These are phyloP conservation scores for Aeschynomene evenia DNA, from an alignment of 306 rosid genomes.

Conservation along the genomic window DNA sequence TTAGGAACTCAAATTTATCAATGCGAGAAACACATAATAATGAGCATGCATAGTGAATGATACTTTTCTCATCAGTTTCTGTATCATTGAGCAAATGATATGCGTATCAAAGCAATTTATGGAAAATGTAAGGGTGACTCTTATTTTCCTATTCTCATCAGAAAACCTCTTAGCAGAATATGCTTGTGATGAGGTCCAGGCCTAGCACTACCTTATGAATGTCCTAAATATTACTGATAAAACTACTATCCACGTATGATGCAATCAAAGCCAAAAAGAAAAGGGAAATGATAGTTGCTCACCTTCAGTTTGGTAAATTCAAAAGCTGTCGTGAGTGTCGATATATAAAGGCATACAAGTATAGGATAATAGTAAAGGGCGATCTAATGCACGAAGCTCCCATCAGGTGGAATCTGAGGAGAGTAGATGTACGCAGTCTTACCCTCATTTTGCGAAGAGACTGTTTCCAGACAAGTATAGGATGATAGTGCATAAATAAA, in stretches of 20 bases:
- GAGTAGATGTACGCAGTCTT: too few relatives aligned
- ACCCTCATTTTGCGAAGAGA: too few relatives aligned
- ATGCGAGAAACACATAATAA: background rate
- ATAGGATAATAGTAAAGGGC: too few relatives aligned
- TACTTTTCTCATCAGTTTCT: background rate
- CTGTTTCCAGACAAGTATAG: too few relatives aligned
- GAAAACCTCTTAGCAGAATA: background rate
- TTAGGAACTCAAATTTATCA: conserved; percentile 4
- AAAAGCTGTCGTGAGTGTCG: background rate
- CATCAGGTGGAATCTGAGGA: too few relatives aligned
- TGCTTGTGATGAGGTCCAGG: background rate
- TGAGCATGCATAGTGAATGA: background rate
- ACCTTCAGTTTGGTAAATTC: background rate
- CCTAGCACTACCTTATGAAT: background rate
- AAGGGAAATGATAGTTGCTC: background rate
- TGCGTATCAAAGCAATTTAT: background rate
- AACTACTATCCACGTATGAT: background rate
- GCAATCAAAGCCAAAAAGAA: background rate
- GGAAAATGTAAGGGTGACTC: background rate
- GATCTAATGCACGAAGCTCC: too few relatives aligned
- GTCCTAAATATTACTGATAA: background rate
- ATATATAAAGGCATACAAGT: background rate
- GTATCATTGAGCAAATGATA: background rate
- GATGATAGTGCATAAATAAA: background rate
- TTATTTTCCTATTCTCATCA: background rate